Evolutionary conservation across 2,329 filamentous ascomycete genomes (phyloP), one percentile per base, ranked within the genome.

Genomic region (Ceratocystis eucalypticola): DNA sequence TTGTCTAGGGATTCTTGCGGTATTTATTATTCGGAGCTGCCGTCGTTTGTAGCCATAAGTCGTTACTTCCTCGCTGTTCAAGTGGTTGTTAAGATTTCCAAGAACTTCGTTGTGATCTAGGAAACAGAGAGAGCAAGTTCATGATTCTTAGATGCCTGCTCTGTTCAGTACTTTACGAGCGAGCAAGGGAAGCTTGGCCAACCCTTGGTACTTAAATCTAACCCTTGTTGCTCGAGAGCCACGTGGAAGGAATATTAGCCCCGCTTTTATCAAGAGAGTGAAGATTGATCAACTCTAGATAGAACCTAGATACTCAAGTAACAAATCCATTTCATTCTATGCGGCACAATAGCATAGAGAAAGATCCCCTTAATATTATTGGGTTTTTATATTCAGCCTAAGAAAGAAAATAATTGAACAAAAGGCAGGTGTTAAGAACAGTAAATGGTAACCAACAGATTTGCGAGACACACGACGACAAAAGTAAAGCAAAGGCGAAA

Each of bases 361-460:
- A 28, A 15, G 0, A 41, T 12, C 12, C 12, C 37, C 10, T 41
- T 12, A 17, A 33, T 5, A 62, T 53, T 28, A 53, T 28, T 15
- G 8, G 22, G 25, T 28, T n/a, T 22, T 28, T 15, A 53, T 25
- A 53, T 53, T 53, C 48, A 53, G 25, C 25, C 20, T 15, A 53
- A 41, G 37, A 12, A 22, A 53, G 22, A 53, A 48, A 17, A 8
- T n/a, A 8, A 15, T 3, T 53, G n/a, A 50, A 61, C 33, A 48
- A 50, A 57, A 25, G 20, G 17, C 53, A 28, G 44, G n/a, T n/a
- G 12, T 33, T 48, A 46, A 33, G 17, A 50, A 53, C 48, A 53
- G 45, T 50, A 22, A 53, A 64, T 37, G 46, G 44, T n/a, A 33
- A 20, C 46, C 30, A 41, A 25, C 30, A 65, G 7, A 65, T 65